These are phyloP conservation scores for Gracilaria caudata DNA, from an alignment of 23 red algal genomes.

Conservation along the genomic window DNA sequence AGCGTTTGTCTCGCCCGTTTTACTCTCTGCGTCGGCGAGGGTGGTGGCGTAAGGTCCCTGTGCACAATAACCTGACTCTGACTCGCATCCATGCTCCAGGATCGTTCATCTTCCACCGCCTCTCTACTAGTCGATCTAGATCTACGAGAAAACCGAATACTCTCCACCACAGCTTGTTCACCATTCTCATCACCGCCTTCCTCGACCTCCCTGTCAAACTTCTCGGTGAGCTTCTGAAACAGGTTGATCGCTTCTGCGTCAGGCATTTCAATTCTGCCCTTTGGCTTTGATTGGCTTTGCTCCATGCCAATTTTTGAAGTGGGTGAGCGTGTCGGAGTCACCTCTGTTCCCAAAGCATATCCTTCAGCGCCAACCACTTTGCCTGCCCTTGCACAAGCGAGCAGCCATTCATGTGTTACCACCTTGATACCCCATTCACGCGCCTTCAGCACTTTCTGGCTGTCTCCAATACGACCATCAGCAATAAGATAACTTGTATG, in stretches of 20 bases:
- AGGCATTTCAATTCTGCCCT: neutral
- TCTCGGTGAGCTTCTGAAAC: slow-evolving; percentile 33
- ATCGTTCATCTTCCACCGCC: slow-evolving; percentile 10
- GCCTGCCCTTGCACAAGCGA: slow-evolving; percentile 59
- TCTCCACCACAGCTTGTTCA: neutral
- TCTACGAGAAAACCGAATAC: neutral
- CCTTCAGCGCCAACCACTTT: slow-evolving; percentile 39
- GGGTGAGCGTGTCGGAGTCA: neutral
- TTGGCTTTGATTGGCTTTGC: neutral
- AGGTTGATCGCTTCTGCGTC: neutral
- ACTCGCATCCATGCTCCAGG: slow-evolving; percentile 64
- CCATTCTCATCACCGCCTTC: neutral
- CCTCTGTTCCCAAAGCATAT: slow-evolving; percentile 11
- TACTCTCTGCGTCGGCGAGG: slow-evolving; percentile 16
- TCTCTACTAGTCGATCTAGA: slow-evolving; percentile 33
- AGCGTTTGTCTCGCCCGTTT: neutral
- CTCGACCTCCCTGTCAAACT: neutral
- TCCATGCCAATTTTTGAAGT: neutral
- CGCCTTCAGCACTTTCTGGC: slow-evolving; percentile 48
- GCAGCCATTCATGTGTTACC: slow-evolving; percentile 50
- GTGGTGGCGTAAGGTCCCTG: slow-evolving; percentile 62
- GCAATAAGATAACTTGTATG: slow-evolving; percentile 46
- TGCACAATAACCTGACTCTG: slow-evolving; percentile 75
- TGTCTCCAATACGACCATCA: neutral
- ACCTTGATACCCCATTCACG: slow-evolving; percentile 48